phyloP scores from a whole-genome alignment of 129 eudicot genomes.

The Kitagawia praeruptora region DNA sequence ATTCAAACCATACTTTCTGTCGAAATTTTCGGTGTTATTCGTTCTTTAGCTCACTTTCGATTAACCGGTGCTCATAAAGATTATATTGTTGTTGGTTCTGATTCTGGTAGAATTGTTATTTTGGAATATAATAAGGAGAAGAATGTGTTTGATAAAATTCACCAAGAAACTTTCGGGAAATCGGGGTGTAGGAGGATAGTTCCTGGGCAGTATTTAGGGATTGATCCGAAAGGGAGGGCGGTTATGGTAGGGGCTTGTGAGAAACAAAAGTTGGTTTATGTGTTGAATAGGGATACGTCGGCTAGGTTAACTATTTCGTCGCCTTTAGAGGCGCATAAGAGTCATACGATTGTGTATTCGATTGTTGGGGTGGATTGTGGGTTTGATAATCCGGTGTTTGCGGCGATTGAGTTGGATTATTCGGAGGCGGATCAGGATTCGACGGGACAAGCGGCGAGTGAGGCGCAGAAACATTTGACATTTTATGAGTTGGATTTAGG shows the following conservation, averaged over 20 bases:
- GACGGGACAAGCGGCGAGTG: slow-evolving; percentile 84
- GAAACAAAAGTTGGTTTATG: slow-evolving; percentile 94
- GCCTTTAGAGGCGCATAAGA: slow-evolving; percentile 93
- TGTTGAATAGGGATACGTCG: slow-evolving; percentile 73
- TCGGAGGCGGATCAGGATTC: slow-evolving; percentile 96
- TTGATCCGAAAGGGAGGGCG: slow-evolving; percentile 95
- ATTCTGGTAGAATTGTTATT: slow-evolving; percentile 62
- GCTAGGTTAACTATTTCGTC: slow-evolving; percentile 94
- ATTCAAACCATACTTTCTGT: slow-evolving; percentile 84
- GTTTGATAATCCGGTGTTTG: slow-evolving; percentile 92
- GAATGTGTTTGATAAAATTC: slow-evolving; percentile 71
- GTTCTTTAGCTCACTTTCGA: slow-evolving; percentile 84
- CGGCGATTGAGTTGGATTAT: slow-evolving; percentile 97
- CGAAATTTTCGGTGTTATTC: slow-evolving; percentile 75
- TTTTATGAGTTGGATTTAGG: slow-evolving; percentile 94
- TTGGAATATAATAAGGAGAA: slow-evolving; percentile 80
- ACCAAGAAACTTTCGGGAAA: slow-evolving; percentile 91
- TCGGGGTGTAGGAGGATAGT: slow-evolving; percentile 94
- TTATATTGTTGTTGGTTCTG: slow-evolving; percentile 79
- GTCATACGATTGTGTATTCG: slow-evolving; percentile 63
- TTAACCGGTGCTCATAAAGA: slow-evolving; percentile 86
- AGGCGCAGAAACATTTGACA: slow-evolving; percentile 87
- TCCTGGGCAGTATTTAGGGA: slow-evolving; percentile 91
- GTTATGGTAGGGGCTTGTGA: slow-evolving; percentile 97
- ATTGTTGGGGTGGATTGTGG: slow-evolving; percentile 96